Conservation (phyloP, 2,329 filamentous ascomycete genomes). For the Xylaria sp. region DNA sequence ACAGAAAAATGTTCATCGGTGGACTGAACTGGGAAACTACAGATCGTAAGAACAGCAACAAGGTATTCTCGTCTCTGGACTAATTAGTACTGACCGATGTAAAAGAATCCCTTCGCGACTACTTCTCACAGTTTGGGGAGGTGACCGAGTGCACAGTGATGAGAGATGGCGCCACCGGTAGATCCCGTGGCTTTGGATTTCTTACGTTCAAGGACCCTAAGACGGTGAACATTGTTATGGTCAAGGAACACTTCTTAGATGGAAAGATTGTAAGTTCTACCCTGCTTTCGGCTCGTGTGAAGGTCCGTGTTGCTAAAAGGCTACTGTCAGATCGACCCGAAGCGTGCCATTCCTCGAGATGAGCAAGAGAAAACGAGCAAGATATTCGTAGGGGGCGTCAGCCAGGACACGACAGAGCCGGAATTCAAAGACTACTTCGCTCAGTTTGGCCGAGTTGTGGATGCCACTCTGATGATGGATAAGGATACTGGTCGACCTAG, state of each 20-base stretch:
- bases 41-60: conserved; percentile 71
- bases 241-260: conserved; percentile 97
- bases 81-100: conserved; percentile 25
- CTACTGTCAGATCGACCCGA: conserved; percentile 81
- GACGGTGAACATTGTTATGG: conserved; percentile 99
- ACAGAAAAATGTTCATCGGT: conserved; percentile 99
- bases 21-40: conserved; percentile 99
- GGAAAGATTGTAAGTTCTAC: conserved; percentile 84
- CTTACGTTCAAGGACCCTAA: conserved; percentile 97
- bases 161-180: conserved; percentile 90
- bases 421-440: conserved; percentile 97
- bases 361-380: conserved; percentile 98
- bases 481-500: conserved; percentile 97
- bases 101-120: conserved; percentile 90
- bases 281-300: background rate
- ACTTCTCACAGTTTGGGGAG: conserved; percentile 97
- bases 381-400: conserved; percentile 97
- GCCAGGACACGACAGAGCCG: conserved; percentile 93
- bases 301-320: conserved; percentile 26
- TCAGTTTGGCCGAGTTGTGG: conserved; percentile 93
- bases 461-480: conserved; percentile 99
- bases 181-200: conserved; percentile 95
- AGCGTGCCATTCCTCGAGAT: conserved; percentile 93
- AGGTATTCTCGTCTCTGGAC: conserved; percentile 1
- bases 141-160: conserved; percentile 99